Percentiles rank a stretch among this genome's conserved stretches.
phyloP scores from a whole-genome alignment of 1,284 basidiomycete genomes.

The Sanghuangporus baumii region DNA sequence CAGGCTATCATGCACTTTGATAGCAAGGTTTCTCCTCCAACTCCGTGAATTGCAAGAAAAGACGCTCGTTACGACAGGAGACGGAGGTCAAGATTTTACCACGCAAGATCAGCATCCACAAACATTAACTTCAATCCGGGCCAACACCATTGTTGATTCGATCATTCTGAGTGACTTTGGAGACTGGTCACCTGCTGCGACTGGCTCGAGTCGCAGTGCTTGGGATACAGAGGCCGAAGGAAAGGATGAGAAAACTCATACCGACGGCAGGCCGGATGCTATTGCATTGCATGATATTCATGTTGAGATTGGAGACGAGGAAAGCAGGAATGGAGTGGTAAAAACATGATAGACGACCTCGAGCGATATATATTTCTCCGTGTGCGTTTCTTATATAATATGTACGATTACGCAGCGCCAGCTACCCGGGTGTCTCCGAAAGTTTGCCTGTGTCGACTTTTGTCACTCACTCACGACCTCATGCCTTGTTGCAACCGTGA shows the following conservation, averaged over 20 bases:
- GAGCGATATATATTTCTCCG: background rate
- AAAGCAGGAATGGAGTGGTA: background rate
- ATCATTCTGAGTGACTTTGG: conserved; percentile 1
- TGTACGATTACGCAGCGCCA: no score
- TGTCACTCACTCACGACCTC: no score
- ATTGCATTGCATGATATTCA: background rate
- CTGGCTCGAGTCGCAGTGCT: background rate
- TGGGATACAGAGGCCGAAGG: background rate
- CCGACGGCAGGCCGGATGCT: background rate
- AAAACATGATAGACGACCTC: no score
- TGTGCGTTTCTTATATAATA: background rate
- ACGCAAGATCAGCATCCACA: background rate
- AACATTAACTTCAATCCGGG: background rate
- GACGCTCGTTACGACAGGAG: background rate
- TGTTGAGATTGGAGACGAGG: background rate
- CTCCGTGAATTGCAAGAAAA: background rate
- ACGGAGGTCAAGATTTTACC: background rate
- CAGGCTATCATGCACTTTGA: background rate
- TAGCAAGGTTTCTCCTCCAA: background rate
- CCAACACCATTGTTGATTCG: background rate
- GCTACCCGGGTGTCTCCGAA: no score
- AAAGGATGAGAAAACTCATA: background rate
- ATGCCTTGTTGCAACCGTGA: no score
- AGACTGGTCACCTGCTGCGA: background rate
- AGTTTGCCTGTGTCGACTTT: no score